These are phyloP conservation scores for Calonectria pteridis DNA, from an alignment of 2,329 filamentous ascomycete genomes.

Conservation along the genomic window DNA sequence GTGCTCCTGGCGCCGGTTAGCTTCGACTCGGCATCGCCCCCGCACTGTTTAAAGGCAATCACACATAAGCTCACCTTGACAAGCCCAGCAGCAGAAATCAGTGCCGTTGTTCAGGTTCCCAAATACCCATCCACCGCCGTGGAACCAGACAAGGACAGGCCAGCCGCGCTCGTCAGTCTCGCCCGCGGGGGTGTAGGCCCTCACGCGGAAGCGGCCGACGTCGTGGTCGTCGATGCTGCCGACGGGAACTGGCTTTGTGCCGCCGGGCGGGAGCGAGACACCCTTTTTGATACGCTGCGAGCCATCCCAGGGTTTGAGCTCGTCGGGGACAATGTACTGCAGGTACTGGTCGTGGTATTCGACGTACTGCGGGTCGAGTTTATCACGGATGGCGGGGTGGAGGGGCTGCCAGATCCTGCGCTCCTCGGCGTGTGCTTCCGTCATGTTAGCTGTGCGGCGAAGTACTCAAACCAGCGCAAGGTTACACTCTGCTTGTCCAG, in stretches of 20 bases:
- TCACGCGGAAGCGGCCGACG: constrained; percentile 44
- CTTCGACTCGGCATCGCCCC: background rate
- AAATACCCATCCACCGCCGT: constrained; percentile 56
- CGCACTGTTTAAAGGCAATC: background rate
- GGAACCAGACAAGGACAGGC: constrained; percentile 55
- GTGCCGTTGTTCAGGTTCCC: constrained; percentile 51
- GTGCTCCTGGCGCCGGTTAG: constrained; percentile 35
- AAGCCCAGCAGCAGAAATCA: constrained; percentile 50
- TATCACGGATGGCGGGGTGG: constrained; percentile 46
- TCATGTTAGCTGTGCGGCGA: background rate
- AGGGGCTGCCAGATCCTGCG: constrained; percentile 49
- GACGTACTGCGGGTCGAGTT: constrained; percentile 54
- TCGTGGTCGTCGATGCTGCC: constrained; percentile 44
- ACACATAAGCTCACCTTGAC: constrained; percentile 36
- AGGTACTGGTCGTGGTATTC: constrained; percentile 52
- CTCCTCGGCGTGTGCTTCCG: constrained; percentile 4
- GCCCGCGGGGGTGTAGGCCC: constrained; percentile 49
- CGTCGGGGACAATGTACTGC: constrained; percentile 51
- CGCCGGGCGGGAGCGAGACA: constrained; percentile 43
- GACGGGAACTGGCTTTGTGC: constrained; percentile 42
- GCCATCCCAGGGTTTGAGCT: constrained; percentile 50
- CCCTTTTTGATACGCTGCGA: constrained; percentile 41
- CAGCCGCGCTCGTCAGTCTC: constrained; percentile 44
- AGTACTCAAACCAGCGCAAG: background rate
- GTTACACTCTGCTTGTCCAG: background rate